Evolutionary conservation across 1,139 yeast species (phyloP).

Genomic region (Candida smagusa): DNA sequence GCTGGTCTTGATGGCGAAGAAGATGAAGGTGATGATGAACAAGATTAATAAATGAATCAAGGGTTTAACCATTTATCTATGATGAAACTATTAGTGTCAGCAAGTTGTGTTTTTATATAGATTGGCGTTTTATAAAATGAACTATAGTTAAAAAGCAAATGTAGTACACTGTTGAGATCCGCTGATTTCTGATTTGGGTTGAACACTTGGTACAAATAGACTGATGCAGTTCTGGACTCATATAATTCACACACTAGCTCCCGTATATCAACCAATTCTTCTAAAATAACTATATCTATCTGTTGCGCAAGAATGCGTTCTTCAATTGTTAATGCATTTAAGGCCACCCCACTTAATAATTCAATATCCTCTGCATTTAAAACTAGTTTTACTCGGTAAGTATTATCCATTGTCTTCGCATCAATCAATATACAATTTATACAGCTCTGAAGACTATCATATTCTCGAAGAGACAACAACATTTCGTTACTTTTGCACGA

Average conservation of each 20-base stretch:
- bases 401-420: too few relatives aligned
- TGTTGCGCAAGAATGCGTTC: constrained; percentile 6
- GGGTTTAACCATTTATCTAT: too few relatives aligned
- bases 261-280: constrained; percentile 2
- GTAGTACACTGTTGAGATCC: too few relatives aligned
- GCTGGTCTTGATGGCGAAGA: constrained; percentile 28
- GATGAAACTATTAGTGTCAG: too few relatives aligned
- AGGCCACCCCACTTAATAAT: background rate
- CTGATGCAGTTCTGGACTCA: background rate
- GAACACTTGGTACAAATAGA: background rate
- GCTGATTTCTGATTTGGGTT: too few relatives aligned
- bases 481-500: background rate
- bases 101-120: too few relatives aligned
- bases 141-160: too few relatives aligned
- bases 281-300: constrained; percentile 2
- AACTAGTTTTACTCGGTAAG: constrained; percentile 1
- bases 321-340: constrained; percentile 10
- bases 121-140: too few relatives aligned
- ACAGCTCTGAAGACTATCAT: too few relatives aligned
- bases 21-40: constrained; percentile 28
- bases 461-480: too few relatives aligned
- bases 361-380: background rate
- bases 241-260: background rate
- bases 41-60: constrained; percentile 11
- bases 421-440: too few relatives aligned